Evolutionary conservation across 352 stramenopile species (phyloP).

Genomic region (Pythium folliculosum): DNA sequence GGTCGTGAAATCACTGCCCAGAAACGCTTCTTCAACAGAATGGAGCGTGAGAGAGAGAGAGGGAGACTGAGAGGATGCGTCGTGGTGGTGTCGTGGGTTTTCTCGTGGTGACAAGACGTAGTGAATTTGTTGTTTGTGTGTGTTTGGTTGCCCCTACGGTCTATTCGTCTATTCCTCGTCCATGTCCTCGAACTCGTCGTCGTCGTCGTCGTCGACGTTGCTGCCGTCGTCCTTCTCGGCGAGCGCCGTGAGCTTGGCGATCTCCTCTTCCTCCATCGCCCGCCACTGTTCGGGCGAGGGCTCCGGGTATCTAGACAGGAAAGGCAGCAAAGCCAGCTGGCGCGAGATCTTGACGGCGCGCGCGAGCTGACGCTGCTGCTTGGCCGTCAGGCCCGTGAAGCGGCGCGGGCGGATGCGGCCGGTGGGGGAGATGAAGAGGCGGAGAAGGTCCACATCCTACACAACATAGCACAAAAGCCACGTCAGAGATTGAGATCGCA

Average conservation of each 20-base stretch:
- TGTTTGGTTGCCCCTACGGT: constrained; percentile 21
- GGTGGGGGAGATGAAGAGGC: constrained; percentile 83
- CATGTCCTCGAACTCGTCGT: constrained; percentile 67
- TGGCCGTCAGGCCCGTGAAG: constrained; percentile 79
- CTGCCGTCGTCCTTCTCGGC: constrained; percentile 55
- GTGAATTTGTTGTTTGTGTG: constrained; percentile 21
- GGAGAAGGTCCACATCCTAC: constrained; percentile 73
- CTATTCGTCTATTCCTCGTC: constrained; percentile 49
- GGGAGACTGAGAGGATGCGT: not conserved
- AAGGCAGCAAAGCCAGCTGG: constrained; percentile 74
- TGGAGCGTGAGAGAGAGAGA: not conserved
- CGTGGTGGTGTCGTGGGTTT: not conserved
- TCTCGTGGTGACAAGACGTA: constrained; percentile 28
- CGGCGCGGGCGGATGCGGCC: constrained; percentile 79
- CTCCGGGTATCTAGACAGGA: constrained; percentile 77
- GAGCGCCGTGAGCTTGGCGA: constrained; percentile 55
- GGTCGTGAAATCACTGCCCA: no score
- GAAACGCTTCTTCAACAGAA: no score
- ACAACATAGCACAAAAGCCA: constrained; percentile 2
- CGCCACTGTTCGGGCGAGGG: constrained; percentile 82
- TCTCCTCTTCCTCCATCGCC: constrained; percentile 79
- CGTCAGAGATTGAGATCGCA: not conserved
- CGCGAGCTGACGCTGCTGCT: constrained; percentile 82
- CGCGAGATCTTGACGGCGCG: constrained; percentile 79
- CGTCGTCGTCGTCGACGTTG: constrained; percentile 56